Evolutionary conservation across 306 rosid genomes (phyloP), one percentile per base, ranked within the genome.

Genomic region (Medicago ruthenica): DNA sequence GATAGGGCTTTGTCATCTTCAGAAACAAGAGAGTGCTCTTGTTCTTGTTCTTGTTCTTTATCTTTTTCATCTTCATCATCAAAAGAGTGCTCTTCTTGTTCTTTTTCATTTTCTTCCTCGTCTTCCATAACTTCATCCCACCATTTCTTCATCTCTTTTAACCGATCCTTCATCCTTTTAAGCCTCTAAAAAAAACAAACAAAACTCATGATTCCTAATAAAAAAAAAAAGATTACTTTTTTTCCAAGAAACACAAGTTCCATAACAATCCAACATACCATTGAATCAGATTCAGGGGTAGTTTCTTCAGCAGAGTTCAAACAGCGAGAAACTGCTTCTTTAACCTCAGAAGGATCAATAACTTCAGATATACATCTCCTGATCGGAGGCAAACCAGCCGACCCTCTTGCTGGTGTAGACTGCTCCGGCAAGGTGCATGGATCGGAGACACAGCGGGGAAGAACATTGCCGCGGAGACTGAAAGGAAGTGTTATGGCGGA

Each of bases 111-210:
- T 17, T 64, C 81, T 22, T 27, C 31, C 31, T 27, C 4, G 31
- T 27, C 31, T 27, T 74, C 67, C 51, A 81, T 65, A 55, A 81
- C 75, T 4, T 81, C 78, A 63, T 83, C 85, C 70, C 88, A 88
- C 89, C 84, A 79, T 16, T 59, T 76, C 48, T 45, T 86, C 83
- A 88, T 81, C 84, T 83, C 89, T 63, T 39, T 84, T 77, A 82
- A 16, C 0, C 85, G 34, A 6, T 50, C 76, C 83, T 73, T 76
- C 81, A 90, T 88, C 70, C 77, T 81, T 37, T 41, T 81, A 71
- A 83, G 71, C 73, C 73, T 86, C 96, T 88, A 21, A 7, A 51
- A 24, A 10, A 8, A 50, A 67, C n/a, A 67, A 71, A 17, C 12
- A 37, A 62, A 54, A 42, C n/a, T 24, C 37, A 9, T 44, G 16